Conservation (phyloP, 768 basidiomycete species). For the Tylopilus rubrobrunneus region DNA sequence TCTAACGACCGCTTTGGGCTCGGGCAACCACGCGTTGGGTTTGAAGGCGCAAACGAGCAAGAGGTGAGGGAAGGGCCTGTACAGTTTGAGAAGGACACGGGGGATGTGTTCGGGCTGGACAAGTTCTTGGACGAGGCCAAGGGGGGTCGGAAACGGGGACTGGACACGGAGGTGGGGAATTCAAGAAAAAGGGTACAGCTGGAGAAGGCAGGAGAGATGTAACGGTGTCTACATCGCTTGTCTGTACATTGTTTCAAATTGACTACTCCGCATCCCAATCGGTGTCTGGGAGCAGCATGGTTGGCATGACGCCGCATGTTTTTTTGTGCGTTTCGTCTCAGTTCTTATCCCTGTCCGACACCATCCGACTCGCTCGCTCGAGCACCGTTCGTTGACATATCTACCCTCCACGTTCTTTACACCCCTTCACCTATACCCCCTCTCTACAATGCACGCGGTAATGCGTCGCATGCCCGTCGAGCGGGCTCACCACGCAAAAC, state of each 20-base stretch:
- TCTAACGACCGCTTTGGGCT: slow-evolving; percentile 92
- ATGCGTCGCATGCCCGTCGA: slow-evolving; percentile 29
- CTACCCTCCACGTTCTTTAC: slow-evolving; percentile 19
- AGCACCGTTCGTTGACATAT: slow-evolving; percentile 1
- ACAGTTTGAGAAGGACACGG: slow-evolving; percentile 96
- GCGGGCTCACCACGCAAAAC: slow-evolving; percentile 32
- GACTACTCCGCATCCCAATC: neutral
- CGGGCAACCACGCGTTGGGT: slow-evolving; percentile 79
- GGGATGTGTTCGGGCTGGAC: slow-evolving; percentile 96
- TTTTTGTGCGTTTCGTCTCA: slow-evolving; percentile 4
- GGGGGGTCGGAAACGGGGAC: slow-evolving; percentile 85
- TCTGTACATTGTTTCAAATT: neutral
- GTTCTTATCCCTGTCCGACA: neutral
- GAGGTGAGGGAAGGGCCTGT: slow-evolving; percentile 91
- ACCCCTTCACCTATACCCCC: neutral
- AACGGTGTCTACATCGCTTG: slow-evolving; percentile 9
- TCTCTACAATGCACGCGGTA: slow-evolving; percentile 22
- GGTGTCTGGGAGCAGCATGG: neutral
- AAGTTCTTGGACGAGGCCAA: slow-evolving; percentile 98
- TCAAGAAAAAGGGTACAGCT: slow-evolving; percentile 69
- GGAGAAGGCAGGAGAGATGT: slow-evolving; percentile 52
- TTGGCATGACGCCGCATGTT: slow-evolving; percentile 17
- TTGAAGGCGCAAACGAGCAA: slow-evolving; percentile 85
- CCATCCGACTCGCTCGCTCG: neutral
- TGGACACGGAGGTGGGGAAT: slow-evolving; percentile 71